Evolutionary conservation across 2,329 filamentous ascomycete species (phyloP).

Genomic region (Chaetothyriales sp.): DNA sequence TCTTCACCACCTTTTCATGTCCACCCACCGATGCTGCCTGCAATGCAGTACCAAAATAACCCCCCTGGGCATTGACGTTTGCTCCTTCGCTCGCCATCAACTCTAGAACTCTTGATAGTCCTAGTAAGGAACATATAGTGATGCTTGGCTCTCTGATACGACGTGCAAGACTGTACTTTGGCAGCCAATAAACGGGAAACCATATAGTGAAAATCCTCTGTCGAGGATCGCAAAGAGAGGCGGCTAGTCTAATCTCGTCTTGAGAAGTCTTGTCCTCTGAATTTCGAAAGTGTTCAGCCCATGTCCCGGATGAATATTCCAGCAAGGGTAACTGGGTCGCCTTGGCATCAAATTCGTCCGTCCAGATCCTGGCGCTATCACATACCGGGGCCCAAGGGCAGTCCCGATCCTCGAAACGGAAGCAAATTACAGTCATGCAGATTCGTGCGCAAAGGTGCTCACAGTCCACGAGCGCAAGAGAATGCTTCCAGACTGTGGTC

Average conservation of each 20-base stretch:
- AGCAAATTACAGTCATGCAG: background rate
- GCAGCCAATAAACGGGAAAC: background rate
- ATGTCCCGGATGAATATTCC: background rate
- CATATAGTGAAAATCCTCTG: background rate
- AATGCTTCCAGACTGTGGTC: background rate
- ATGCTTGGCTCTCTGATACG: background rate
- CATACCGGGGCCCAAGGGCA: background rate
- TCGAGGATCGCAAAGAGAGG: background rate
- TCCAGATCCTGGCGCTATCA: background rate
- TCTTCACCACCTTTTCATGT: constrained; percentile 3
- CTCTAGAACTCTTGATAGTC: background rate
- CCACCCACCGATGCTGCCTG: constrained; percentile 3
- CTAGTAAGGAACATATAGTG: background rate
- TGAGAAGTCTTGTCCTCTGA: background rate
- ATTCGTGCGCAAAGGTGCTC: background rate
- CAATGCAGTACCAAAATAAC: constrained; percentile 13
- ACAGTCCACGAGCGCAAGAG: background rate
- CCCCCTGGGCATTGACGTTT: constrained; percentile 6
- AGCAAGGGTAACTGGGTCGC: no score
- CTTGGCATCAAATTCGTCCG: background rate
- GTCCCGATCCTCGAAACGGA: background rate
- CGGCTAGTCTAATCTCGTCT: background rate
- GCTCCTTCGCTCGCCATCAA: background rate
- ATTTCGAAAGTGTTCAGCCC: background rate
- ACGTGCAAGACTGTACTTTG: no score